Percentiles rank a stretch among this genome's conserved stretches.
phyloP scores from a whole-genome alignment of 768 basidiomycete species.

The Hygrocybe punicea region DNA sequence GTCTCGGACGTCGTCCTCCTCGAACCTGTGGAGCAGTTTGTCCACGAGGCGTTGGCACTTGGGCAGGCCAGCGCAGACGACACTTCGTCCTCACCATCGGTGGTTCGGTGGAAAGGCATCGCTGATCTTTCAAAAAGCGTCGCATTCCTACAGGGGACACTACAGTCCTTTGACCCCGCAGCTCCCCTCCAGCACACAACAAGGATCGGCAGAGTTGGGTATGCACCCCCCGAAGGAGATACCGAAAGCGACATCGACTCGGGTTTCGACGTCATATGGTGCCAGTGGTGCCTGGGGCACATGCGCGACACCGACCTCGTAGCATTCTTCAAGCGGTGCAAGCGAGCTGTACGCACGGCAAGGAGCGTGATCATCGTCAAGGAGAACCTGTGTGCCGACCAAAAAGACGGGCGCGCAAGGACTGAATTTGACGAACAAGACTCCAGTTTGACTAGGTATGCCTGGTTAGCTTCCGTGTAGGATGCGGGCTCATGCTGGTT shows the following conservation, averaged over 20 bases:
- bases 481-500: neutral
- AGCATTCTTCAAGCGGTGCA: constrained; percentile 65
- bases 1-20: constrained; percentile 83
- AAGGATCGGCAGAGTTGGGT: constrained; percentile 67
- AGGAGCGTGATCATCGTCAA: constrained; percentile 80
- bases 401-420: constrained; percentile 43
- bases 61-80: constrained; percentile 33
- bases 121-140: constrained; percentile 63
- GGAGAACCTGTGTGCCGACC: constrained; percentile 80
- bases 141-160: constrained; percentile 71
- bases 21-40: constrained; percentile 81
- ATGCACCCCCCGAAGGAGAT: constrained; percentile 37
- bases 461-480: neutral
- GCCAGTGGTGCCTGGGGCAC: constrained; percentile 96
- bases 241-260: constrained; percentile 40
- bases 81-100: constrained; percentile 13
- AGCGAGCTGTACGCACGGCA: constrained; percentile 53
- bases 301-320: constrained; percentile 74
- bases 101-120: constrained; percentile 64
- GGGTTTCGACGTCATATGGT: constrained; percentile 90
- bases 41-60: constrained; percentile 60
- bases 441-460: constrained; percentile 83
- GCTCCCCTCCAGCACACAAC: constrained; percentile 51
- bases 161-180: constrained; percentile 79
- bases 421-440: constrained; percentile 79